phyloP scores from a whole-genome alignment of 192 early-diverging fungal species.

The Coemansia aciculifera region DNA sequence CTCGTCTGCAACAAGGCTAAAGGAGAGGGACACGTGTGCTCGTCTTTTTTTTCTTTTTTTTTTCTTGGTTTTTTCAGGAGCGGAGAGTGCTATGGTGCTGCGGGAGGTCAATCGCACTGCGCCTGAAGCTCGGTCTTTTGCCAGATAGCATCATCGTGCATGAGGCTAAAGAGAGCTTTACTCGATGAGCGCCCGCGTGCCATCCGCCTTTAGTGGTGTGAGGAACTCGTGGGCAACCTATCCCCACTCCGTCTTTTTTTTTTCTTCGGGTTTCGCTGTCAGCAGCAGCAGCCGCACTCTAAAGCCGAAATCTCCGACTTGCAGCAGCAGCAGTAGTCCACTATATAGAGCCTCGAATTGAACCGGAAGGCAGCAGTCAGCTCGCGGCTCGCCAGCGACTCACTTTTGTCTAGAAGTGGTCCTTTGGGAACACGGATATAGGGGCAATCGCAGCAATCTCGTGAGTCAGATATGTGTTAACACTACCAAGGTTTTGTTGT shows the following conservation, averaged over 20 bases:
- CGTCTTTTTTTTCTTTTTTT: background rate
- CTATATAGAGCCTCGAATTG: background rate
- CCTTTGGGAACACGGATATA: background rate
- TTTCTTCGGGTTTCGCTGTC: background rate
- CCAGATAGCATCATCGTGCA: background rate
- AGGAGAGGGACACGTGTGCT: background rate
- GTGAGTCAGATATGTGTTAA: background rate
- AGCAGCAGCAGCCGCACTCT: background rate
- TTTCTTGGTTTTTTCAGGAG: background rate
- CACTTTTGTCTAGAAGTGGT: background rate
- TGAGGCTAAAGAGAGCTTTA: background rate
- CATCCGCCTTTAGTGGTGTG: background rate
- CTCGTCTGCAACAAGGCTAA: background rate
- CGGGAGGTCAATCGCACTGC: background rate
- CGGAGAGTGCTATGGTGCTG: background rate
- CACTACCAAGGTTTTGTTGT: background rate
- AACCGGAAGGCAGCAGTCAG: background rate
- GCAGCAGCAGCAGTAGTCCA: background rate
- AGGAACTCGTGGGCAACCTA: background rate
- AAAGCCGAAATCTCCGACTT: background rate
- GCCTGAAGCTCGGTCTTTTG: background rate
- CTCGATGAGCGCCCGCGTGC: background rate
- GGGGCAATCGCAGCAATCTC: background rate
- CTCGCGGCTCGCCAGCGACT: background rate
- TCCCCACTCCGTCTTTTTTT: background rate